Conservation (phyloP, 2,329 filamentous ascomycete genomes). For the Colletotrichum sp. region DNA sequence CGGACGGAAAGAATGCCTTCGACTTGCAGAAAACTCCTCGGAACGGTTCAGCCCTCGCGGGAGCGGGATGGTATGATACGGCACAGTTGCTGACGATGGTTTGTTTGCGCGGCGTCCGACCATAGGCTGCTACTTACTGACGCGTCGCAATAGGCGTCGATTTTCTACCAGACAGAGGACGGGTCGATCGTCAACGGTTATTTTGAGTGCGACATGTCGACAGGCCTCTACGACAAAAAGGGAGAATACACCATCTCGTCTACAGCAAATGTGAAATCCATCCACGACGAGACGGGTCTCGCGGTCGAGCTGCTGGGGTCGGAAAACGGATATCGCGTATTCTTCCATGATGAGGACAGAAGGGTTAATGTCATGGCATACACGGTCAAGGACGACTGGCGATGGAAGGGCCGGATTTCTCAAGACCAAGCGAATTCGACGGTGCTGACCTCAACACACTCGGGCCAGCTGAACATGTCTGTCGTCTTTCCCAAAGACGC, state of each 20-base stretch:
- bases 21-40: slow-evolving; percentile 30
- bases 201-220: slow-evolving; percentile 36
- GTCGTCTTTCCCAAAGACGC: slow-evolving; percentile 35
- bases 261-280: slow-evolving; percentile 23
- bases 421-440: slow-evolving; percentile 29
- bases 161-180: slow-evolving; percentile 14
- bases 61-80: slow-evolving; percentile 37
- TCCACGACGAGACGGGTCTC: slow-evolving; percentile 34
- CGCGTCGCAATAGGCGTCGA: background rate
- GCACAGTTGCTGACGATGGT: slow-evolving; percentile 29
- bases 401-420: slow-evolving; percentile 34
- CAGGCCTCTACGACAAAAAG: slow-evolving; percentile 33
- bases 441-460: slow-evolving; percentile 33
- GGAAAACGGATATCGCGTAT: slow-evolving; percentile 39
- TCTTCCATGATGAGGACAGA: slow-evolving; percentile 37
- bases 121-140: background rate
- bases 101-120: slow-evolving; percentile 25
- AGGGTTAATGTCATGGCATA: slow-evolving; percentile 37
- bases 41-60: slow-evolving; percentile 36
- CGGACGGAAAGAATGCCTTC: slow-evolving; percentile 33
- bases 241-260: slow-evolving; percentile 35
- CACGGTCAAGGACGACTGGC: slow-evolving; percentile 29
- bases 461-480: slow-evolving; percentile 34
- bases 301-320: slow-evolving; percentile 34
- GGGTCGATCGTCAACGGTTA: slow-evolving; percentile 19